These are phyloP conservation scores for Malassezia restricta DNA, from an alignment of 1,284 basidiomycete species.

Conservation along the genomic window DNA sequence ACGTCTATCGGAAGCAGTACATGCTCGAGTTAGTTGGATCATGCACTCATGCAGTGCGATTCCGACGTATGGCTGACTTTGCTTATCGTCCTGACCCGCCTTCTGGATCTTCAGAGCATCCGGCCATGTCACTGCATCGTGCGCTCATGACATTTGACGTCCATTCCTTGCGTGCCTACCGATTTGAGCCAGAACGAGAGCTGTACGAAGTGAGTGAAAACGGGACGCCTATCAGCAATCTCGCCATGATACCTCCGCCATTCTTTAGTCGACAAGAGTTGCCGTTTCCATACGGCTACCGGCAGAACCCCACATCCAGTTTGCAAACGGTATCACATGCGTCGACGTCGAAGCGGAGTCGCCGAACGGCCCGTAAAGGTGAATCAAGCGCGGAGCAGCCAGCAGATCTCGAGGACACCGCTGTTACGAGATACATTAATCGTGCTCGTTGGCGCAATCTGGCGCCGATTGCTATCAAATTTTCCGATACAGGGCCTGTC, in stretches of 20 bases:
- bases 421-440: conserved; percentile 11
- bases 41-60: conserved; percentile 68
- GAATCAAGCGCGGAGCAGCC: not conserved
- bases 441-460: conserved; percentile 15
- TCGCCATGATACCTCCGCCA: conserved; percentile 34
- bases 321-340: conserved; percentile 18
- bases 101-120: conserved; percentile 2
- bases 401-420: not conserved
- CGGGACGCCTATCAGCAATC: conserved; percentile 14
- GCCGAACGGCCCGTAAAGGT: conserved; percentile 13
- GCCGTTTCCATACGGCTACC: conserved; percentile 29
- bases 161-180: conserved; percentile 19
- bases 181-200: conserved; percentile 19
- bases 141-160: conserved; percentile 30
- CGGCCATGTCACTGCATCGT: conserved; percentile 23
- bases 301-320: conserved; percentile 24
- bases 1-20: conserved; percentile 49
- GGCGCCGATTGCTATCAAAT: conserved; percentile 15
- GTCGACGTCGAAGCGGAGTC: conserved; percentile 1
- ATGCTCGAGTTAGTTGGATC: conserved; percentile 64
- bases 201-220: conserved; percentile 16
- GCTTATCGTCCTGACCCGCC: conserved; percentile 25
- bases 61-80: conserved; percentile 52
- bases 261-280: conserved; percentile 32
- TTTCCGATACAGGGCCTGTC: not conserved